Evolutionary conservation across 805 yeast genomes (phyloP), one percentile per base, ranked within the genome.

Genomic region (Dipodascopsis uninucleata): DNA sequence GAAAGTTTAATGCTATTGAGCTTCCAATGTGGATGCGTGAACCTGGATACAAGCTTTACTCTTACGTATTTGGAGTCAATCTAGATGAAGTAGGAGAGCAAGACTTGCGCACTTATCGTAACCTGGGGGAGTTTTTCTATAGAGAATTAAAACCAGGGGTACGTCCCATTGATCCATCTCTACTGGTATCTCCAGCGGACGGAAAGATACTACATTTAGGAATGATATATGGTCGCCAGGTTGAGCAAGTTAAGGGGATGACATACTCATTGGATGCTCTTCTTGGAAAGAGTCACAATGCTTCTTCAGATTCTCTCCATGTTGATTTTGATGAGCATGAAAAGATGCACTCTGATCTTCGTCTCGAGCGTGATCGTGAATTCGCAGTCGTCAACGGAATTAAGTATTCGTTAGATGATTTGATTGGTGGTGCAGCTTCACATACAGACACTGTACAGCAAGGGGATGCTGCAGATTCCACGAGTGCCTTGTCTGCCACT

Each of bases 201-300:
- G 99, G 99, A 18, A 81, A 77, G 53, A 82, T 93, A 14, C 69
- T 93, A 47, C 89, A 86, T 58, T 76, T 86, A 47, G 99, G 99
- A 20, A 71, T 77, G 24, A 78, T 85, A 31, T 75, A 82, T 56
- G 96, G 96, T 26, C 58, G 63, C 28, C 58, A 63, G 28, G 87
- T 93, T 49, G 97, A 93, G 64, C 97, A 90, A 65, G 97, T 93
- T 31, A 93, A 93, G 68, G 98, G 98, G 5, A 78, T 93, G 78
- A 86, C 94, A 1, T 93, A 93, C 64, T 81, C 95, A 1, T 75
- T 93, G 12, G 90, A 85, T 55, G 89, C 94, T 7, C 76, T 93
- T 43, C 72, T 93, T 36, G 99, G 99, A 3, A 49, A 55, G 16
- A 53, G 58, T 6, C 33, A 38, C 18, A 54, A 45, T 18, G 60